Evolutionary conservation across 805 yeast species (phyloP), one percentile per base, ranked within the genome.

Genomic region (Zygosaccharomyces bailii): DNA sequence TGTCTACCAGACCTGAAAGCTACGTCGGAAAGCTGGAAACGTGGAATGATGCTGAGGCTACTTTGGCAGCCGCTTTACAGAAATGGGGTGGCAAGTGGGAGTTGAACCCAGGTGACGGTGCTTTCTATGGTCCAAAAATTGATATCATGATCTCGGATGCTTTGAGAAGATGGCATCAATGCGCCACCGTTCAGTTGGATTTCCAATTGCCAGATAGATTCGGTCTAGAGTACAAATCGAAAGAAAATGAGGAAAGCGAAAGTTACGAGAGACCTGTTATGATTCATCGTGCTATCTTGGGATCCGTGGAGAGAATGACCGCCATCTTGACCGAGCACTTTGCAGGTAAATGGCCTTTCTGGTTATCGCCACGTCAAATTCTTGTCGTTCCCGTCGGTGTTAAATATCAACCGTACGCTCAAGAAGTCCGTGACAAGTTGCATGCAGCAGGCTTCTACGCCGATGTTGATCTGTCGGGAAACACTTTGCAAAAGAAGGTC

Each of bases 271-370:
- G 96, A 69, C 99, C 99, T 41, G 99, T 93, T 44, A 93, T 93
- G 98, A 91, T 93, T 63, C 99, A 93, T 75, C 86, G 99, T 73
- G 99, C 99, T 55, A 88, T 93, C 55, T 79, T 91, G 65, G 99
- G 99, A 56, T 87, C 96, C 36, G 95, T 93, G 49, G 99, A 93
- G 77, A 86, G 99, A 78, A 90, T 93, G 98, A 86, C 96, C 52
- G 99, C 97, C 52, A 91, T 93, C 59, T 80, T 93, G 69, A 90
- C 96, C 48, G 99, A 93, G 72, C 99, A 93, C 74, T 93, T 76
- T 72, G 96, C 90, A 65, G 99, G 99, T 62, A 93, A 89, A 68
- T 93, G 99, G 99, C 99, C 99, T 63, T 87, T 93, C 78, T 93
- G 99, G 99, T 77, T 93, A 65, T 90, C 98, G n/a, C 99, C 99